A percentile compares a stretch with the other conserved stretches of the same genome.
These are phyloP conservation scores for Vairimorpha necatrix DNA, from an alignment of 371 early-diverging fungal species.

Conservation along the genomic window DNA sequence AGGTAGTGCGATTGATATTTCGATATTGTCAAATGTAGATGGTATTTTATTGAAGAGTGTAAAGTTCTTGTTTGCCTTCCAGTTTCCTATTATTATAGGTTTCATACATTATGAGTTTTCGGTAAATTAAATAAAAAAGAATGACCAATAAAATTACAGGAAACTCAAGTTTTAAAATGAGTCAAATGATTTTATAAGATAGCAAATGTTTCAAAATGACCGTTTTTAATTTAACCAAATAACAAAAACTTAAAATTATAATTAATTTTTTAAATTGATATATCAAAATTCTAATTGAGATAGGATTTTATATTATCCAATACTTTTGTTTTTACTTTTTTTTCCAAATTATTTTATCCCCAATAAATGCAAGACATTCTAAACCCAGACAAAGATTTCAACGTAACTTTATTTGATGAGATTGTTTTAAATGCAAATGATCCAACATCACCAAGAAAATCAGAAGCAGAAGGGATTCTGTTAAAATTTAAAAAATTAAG, in stretches of 20 bases:
- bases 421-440: slow-evolving; percentile 46
- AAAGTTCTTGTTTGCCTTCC: slow-evolving; percentile 58
- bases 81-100: slow-evolving; percentile 59
- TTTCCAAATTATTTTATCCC: not conserved
- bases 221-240: not conserved
- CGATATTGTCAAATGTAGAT: slow-evolving; percentile 64
- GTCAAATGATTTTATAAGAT: no score
- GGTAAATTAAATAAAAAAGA: not conserved
- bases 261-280: not conserved
- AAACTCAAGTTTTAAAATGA: no score
- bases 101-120: not conserved
- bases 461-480: slow-evolving; percentile 65
- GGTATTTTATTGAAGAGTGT: slow-evolving; percentile 13
- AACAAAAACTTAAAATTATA: not conserved
- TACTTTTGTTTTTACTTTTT: no score
- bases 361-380: slow-evolving; percentile 60
- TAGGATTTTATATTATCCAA: not conserved
- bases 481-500: slow-evolving; percentile 89
- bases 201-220: not conserved
- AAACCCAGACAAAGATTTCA: slow-evolving; percentile 55
- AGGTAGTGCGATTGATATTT: slow-evolving; percentile 93
- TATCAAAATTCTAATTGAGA: not conserved
- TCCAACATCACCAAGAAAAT: slow-evolving; percentile 32
- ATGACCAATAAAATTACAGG: no score
- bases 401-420: slow-evolving; percentile 58